Percentiles rank a stretch among this genome's conserved stretches.
Evolutionary conservation across 306 rosid genomes (phyloP).

Genomic region (Coriaria nepalensis): DNA sequence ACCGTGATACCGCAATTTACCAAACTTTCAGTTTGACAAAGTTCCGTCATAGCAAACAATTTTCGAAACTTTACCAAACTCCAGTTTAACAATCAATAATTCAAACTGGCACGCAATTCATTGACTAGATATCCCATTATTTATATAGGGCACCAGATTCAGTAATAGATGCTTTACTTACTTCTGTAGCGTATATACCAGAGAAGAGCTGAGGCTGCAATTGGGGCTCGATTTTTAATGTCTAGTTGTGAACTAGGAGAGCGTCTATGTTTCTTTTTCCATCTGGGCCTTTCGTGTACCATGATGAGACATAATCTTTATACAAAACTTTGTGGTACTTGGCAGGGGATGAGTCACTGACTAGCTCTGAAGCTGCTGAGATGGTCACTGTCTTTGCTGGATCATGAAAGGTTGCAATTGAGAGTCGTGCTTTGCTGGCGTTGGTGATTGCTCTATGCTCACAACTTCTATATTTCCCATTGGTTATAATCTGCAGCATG

Average conservation of each 20-base stretch:
- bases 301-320: slow-evolving; percentile 56
- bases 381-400: slow-evolving; percentile 57
- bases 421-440: slow-evolving; percentile 47
- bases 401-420: slow-evolving; percentile 86
- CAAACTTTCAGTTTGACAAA: too few relatives aligned
- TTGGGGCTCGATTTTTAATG: too few relatives aligned
- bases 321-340: slow-evolving; percentile 50
- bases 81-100: too few relatives aligned
- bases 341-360: slow-evolving; percentile 36
- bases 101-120: too few relatives aligned
- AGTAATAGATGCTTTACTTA: too few relatives aligned
- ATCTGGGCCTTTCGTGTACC: slow-evolving; percentile 82
- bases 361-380: slow-evolving; percentile 53
- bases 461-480: slow-evolving; percentile 73
- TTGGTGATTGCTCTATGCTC: slow-evolving; percentile 67
- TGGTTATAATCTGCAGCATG: slow-evolving; percentile 54
- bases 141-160: too few relatives aligned
- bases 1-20: too few relatives aligned
- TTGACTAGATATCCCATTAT: too few relatives aligned
- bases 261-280: slow-evolving; percentile 75
- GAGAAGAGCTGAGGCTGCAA: too few relatives aligned
- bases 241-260: slow-evolving; percentile 28
- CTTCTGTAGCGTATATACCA: too few relatives aligned
- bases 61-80: too few relatives aligned
- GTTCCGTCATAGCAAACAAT: too few relatives aligned